Base-by-base conservation (phyloP, 2,329 filamentous ascomycete species). In the Neofusicoccum umdonicola region DNA sequence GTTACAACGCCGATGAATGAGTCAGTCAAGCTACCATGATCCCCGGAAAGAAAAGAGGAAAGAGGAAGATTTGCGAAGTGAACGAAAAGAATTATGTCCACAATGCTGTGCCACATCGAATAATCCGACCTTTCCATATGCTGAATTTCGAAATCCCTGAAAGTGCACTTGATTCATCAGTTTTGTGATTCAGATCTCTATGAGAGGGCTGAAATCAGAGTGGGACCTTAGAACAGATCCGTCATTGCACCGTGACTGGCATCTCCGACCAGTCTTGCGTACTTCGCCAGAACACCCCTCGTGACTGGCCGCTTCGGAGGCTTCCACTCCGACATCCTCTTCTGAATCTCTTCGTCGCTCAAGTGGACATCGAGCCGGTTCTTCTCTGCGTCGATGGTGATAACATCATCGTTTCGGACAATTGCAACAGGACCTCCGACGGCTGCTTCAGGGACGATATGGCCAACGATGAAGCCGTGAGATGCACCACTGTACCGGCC, bases 401-500 rank as follows among this genome's bases (percentile, higher is more conserved):
- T 87, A 31, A 86, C 78, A 77, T 98, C 94, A 1, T 92, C 94
- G 71, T 96, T 85, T 70, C 81, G 75, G 2, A 97, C 91, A 5
- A 96, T 80, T 0, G 90, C 93, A 72, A 98, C 93, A 0, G 94
- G 93, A 0, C 94, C 94, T 15, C 94, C 94, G 1, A 90, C 89
- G 1, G 91, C 92, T 0, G 94, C 94, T 78, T 98, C 94, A 2
- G 94, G 94, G 2, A 91, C 90, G 13, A 97, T 92, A 72, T 97
- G 93, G 0, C 94, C 94, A 15, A 98, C 92, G 72, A 97, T 95
- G 77, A 97, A 97, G 0, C 93, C 93, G 76, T 97, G 93, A 62
- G 86, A 90, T 2, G 93, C 94, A 37, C 94, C 94, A 52, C 87
- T 90, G 77, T 97, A 98, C 51, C 94, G 82, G 0, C 94, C 94